Evolutionary conservation across 495 filamentous ascomycete species (phyloP).

Genomic region (Neohortaea acidophila): DNA sequence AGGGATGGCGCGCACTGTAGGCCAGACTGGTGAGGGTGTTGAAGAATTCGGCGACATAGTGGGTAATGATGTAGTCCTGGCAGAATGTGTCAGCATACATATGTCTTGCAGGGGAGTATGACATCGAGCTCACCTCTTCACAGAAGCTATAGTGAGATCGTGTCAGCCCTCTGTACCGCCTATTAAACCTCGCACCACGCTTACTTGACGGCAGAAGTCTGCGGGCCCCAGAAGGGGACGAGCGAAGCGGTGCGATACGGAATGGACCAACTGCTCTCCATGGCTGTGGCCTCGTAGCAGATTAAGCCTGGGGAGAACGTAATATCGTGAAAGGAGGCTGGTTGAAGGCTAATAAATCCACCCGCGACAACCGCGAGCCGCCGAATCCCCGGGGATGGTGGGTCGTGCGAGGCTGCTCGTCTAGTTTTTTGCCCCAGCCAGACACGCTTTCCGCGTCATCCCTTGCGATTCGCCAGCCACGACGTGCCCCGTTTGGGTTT

Average conservation of each 20-base stretch:
- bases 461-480: too few relatives aligned
- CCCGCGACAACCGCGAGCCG: too few relatives aligned
- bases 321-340: too few relatives aligned
- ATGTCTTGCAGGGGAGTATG: neutral
- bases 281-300: too few relatives aligned
- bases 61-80: constrained; percentile 13
- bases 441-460: too few relatives aligned
- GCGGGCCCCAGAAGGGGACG: constrained; percentile 9
- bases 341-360: too few relatives aligned
- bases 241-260: neutral
- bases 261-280: neutral
- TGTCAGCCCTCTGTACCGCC: neutral
- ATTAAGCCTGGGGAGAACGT: too few relatives aligned
- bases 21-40: constrained; percentile 12
- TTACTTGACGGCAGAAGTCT: constrained; percentile 6
- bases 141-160: constrained; percentile 9
- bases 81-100: neutral
- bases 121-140: constrained; percentile 8
- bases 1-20: constrained; percentile 8
- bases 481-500: too few relatives aligned
- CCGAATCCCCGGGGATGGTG: too few relatives aligned
- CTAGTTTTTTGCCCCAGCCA: too few relatives aligned
- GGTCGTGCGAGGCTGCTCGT: too few relatives aligned
- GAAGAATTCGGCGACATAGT: constrained; percentile 13
- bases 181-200: neutral